Evolutionary conservation across 139 green algal species (phyloP), one percentile per base, ranked within the genome.

Genomic region (Chlamydomonas sp.): DNA sequence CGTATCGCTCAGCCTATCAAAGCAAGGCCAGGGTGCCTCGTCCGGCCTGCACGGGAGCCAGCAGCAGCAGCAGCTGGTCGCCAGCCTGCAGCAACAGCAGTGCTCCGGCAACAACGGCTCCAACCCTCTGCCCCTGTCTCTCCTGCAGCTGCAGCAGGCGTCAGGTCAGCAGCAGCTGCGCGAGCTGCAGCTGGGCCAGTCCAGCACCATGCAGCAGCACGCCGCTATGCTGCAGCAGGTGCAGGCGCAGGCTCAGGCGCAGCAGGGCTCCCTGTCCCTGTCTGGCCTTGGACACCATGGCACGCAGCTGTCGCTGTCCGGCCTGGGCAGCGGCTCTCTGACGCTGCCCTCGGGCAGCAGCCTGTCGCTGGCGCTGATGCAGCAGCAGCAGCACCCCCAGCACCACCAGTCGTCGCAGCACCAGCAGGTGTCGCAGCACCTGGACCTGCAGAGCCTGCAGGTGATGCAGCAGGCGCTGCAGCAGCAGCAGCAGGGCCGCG

Each of bases 401-500:
- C 9, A 58, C 64, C 63, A 82, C n/a, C 62, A 61, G 78, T 58
- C 66, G 5, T 67, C 77, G 68, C 81, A 91, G 63, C 68, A 69
- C 2, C 71, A 79, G 17, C 17, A 58, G 9, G 62, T 63, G 5
- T 80, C 81, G 75, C 89, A 89, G 84, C 77, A 83, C 1, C 67
- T 63, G 57, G 84, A 88, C 31, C 89, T 77, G 12, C 58, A 69
- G 18, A 62, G 57, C 17, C 67, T 82, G 7, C 72, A 79, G 61
- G 72, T 85, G 68, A 84, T 89, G 74, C 84, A 77, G 1, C 85
- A 89, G 78, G 63, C 74, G 74, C 76, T 75, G 64, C 72, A 80
- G 66, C 88, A 90, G 67, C 79, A 85, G 58, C 80, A 90, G 81
- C 73, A 87, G 69, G 57, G 74, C 62, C 75, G 75, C 61, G n/a